phyloP scores from a whole-genome alignment of 768 basidiomycete species.

The Calocybe indica region DNA sequence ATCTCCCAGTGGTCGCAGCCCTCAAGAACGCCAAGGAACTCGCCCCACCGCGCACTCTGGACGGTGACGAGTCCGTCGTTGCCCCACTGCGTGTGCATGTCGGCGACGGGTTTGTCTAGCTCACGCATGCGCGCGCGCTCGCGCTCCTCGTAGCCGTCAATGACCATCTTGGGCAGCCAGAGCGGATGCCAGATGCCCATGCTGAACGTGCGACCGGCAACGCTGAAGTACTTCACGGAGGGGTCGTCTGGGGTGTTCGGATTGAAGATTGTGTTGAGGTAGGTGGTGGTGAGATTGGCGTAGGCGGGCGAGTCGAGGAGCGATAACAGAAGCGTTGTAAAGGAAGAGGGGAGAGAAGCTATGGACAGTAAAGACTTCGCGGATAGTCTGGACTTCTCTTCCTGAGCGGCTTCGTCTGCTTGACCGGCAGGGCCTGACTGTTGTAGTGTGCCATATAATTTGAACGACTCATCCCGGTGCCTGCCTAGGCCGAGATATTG shows the following conservation, averaged over 20 bases:
- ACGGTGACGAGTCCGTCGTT: conserved; percentile 92
- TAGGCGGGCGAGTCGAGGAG: conserved; percentile 96
- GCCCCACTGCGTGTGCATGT: conserved; percentile 43
- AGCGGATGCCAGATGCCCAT: conserved; percentile 88
- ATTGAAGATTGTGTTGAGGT: conserved; percentile 77
- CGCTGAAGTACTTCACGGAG: conserved; percentile 85
- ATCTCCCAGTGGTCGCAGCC: conserved; percentile 96
- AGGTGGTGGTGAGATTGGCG: conserved; percentile 83
- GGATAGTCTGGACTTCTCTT: conserved; percentile 19
- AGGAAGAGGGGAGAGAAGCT: conserved; percentile 68
- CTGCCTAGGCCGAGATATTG: conserved; percentile 90
- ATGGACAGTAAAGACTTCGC: conserved; percentile 42
- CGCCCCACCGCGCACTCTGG: conserved; percentile 93
- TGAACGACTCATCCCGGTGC: conserved; percentile 28
- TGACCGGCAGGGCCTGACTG: not conserved
- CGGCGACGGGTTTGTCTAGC: conserved; percentile 21
- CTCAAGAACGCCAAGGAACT: conserved; percentile 86
- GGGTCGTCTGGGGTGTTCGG: conserved; percentile 74
- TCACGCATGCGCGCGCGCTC: conserved; percentile 40
- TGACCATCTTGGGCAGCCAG: conserved; percentile 92
- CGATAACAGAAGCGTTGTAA: conserved; percentile 81
- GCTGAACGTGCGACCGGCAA: conserved; percentile 65
- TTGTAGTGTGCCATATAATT: not conserved
- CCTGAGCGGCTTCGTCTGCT: not conserved
- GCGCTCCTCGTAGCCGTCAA: conserved; percentile 76